A percentile compares a stretch with the other conserved stretches of the same genome.
phyloP scores from a whole-genome alignment of 495 filamentous ascomycete species.

The Amorphotheca resinae region DNA sequence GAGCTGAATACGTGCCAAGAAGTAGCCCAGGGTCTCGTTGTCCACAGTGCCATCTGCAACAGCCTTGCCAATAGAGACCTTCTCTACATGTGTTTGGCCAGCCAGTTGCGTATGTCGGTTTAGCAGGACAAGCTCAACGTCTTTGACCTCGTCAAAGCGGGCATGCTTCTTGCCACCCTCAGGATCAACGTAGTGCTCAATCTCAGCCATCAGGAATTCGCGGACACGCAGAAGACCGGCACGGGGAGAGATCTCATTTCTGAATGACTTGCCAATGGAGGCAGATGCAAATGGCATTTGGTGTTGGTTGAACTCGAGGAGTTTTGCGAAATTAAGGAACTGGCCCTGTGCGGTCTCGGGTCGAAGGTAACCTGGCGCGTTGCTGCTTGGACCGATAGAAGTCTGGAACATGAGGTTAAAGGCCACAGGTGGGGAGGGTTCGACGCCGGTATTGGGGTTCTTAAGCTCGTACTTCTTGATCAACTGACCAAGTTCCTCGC shows the following conservation, averaged over 20 bases:
- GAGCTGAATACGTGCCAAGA: slow-evolving; percentile 50
- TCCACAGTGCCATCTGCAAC: slow-evolving; percentile 47
- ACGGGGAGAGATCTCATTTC: slow-evolving; percentile 69
- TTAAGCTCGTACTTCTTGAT: slow-evolving; percentile 60
- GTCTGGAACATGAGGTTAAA: slow-evolving; percentile 79
- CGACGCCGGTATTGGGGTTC: slow-evolving; percentile 48
- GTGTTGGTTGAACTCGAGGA: slow-evolving; percentile 66
- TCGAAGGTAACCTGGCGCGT: slow-evolving; percentile 46
- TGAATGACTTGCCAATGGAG: slow-evolving; percentile 66
- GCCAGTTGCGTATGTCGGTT: slow-evolving; percentile 43
- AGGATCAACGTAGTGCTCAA: slow-evolving; percentile 72
- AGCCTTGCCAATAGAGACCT: slow-evolving; percentile 45
- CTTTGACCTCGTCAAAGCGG: slow-evolving; percentile 53
- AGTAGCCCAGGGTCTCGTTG: slow-evolving; percentile 62
- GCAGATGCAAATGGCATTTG: slow-evolving; percentile 68
- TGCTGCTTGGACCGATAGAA: slow-evolving; percentile 53
- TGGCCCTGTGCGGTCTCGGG: slow-evolving; percentile 70
- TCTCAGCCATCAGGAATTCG: slow-evolving; percentile 76
- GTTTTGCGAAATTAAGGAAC: slow-evolving; percentile 62
- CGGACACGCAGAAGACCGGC: slow-evolving; percentile 64
- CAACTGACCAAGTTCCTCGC: slow-evolving; percentile 53
- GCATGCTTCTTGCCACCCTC: slow-evolving; percentile 57
- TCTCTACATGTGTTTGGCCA: slow-evolving; percentile 44
- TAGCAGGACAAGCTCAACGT: slow-evolving; percentile 49
- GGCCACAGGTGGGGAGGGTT: slow-evolving; percentile 48